Conservation (phyloP, 305 asterid genomes). For the Striga hermonthica region DNA sequence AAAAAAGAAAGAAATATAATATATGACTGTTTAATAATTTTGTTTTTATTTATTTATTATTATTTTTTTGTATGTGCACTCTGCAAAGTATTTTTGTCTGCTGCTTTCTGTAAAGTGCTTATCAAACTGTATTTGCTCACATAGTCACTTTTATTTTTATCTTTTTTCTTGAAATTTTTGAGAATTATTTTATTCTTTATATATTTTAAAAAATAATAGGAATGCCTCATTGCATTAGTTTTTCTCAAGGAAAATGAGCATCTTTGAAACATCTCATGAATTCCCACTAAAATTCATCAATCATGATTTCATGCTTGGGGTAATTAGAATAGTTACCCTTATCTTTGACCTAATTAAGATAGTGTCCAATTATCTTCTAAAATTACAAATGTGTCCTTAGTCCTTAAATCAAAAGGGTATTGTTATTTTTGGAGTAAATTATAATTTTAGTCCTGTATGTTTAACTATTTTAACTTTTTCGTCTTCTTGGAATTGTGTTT, state of each 20-base stretch:
- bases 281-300: not conserved
- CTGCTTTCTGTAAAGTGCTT: slow-evolving; percentile 35
- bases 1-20: too few relatives aligned
- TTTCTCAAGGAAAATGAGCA: not conserved
- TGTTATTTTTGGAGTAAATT: too few relatives aligned
- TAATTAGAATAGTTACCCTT: not conserved
- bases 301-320: not conserved
- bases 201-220: slow-evolving; percentile 8
- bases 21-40: too few relatives aligned
- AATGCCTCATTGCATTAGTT: not conserved
- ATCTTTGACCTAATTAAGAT: not conserved
- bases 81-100: too few relatives aligned
- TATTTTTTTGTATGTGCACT: too few relatives aligned
- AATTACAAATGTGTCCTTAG: not conserved
- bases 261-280: not conserved
- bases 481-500: too few relatives aligned
- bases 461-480: too few relatives aligned
- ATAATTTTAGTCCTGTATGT: too few relatives aligned
- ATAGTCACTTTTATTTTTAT: not conserved
- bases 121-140: slow-evolving; percentile 25
- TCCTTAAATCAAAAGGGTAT: too few relatives aligned
- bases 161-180: not conserved
- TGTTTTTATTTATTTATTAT: not conserved
- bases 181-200: not conserved
- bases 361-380: not conserved